Conservation (phyloP, 805 yeast genomes). For the Komagataella populi region DNA sequence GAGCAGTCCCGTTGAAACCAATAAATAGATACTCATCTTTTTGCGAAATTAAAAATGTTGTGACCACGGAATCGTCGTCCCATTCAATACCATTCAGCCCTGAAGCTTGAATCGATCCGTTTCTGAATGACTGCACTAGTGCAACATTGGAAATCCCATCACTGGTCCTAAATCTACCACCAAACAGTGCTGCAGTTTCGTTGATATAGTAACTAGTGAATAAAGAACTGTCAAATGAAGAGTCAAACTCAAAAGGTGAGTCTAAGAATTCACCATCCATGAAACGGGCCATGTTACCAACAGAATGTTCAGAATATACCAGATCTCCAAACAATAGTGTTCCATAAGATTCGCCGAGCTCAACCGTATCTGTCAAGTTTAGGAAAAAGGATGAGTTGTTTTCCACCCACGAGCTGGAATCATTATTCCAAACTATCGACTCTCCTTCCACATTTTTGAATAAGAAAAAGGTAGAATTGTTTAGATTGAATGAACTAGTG, state of each 20-base stretch:
- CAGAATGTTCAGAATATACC: background rate
- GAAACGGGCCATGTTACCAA: background rate
- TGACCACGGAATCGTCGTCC: constrained; percentile 9
- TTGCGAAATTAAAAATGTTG: constrained; percentile 15
- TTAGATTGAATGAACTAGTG: background rate
- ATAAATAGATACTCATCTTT: constrained; percentile 26
- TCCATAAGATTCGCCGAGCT: background rate
- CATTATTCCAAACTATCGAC: background rate
- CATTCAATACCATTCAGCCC: constrained; percentile 6
- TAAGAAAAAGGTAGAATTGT: background rate
- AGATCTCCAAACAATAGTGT: background rate
- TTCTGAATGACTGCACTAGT: constrained; percentile 7
- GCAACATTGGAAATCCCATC: constrained; percentile 9
- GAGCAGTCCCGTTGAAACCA: constrained; percentile 27
- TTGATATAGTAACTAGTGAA: constrained; percentile 30
- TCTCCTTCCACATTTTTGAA: background rate
- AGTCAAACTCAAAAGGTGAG: constrained; percentile 13
- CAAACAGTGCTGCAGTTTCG: constrained; percentile 35
- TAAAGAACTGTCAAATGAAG: constrained; percentile 9
- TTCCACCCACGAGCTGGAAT: background rate
- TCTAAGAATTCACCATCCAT: background rate
- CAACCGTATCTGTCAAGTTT: background rate
- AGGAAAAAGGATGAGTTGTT: background rate
- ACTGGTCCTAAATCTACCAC: constrained; percentile 34
- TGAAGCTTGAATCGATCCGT: background rate